These are phyloP conservation scores for Fusarium floridanum DNA, from an alignment of 2,329 filamentous ascomycete species.

Conservation along the genomic window DNA sequence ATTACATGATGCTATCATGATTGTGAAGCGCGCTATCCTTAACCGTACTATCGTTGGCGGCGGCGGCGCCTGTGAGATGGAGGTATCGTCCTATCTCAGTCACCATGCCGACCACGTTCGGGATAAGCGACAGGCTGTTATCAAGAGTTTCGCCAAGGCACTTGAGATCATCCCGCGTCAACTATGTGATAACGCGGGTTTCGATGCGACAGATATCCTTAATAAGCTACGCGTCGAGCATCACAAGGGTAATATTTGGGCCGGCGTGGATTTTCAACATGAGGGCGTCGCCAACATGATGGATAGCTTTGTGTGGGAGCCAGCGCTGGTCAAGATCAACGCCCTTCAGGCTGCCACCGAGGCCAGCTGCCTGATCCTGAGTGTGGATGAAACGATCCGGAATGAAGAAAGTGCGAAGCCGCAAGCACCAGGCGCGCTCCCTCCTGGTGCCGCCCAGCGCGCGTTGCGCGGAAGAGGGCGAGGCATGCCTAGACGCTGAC, in stretches of 20 bases:
- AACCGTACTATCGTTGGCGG: conserved; percentile 95
- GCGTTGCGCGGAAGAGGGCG: conserved; percentile 86
- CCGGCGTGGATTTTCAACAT: conserved; percentile 92
- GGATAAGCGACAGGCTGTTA: conserved; percentile 96
- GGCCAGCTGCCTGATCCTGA: conserved; percentile 93
- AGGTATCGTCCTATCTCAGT: conserved; percentile 93
- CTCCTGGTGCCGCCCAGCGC: conserved; percentile 87
- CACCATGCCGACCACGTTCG: conserved; percentile 91
- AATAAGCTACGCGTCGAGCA: conserved; percentile 97
- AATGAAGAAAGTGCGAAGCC: conserved; percentile 94
- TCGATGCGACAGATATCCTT: conserved; percentile 97
- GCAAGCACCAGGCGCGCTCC: conserved; percentile 79
- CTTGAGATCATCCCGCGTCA: conserved; percentile 97
- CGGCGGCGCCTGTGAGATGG: conserved; percentile 96
- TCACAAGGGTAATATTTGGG: conserved; percentile 91
- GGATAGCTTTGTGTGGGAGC: conserved; percentile 97
- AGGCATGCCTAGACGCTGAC: conserved; percentile 88
- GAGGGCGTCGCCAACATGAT: conserved; percentile 96
- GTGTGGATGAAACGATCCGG: conserved; percentile 97
- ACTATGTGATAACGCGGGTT: conserved; percentile 97
- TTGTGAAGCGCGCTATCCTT: conserved; percentile 97
- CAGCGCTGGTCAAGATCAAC: conserved; percentile 94
- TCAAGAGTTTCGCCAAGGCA: conserved; percentile 98
- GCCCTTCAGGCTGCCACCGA: conserved; percentile 96
- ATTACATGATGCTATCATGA: conserved; percentile 99